Conservation (phyloP, 257 asterid species). For the Leptodermis oblonga region DNA sequence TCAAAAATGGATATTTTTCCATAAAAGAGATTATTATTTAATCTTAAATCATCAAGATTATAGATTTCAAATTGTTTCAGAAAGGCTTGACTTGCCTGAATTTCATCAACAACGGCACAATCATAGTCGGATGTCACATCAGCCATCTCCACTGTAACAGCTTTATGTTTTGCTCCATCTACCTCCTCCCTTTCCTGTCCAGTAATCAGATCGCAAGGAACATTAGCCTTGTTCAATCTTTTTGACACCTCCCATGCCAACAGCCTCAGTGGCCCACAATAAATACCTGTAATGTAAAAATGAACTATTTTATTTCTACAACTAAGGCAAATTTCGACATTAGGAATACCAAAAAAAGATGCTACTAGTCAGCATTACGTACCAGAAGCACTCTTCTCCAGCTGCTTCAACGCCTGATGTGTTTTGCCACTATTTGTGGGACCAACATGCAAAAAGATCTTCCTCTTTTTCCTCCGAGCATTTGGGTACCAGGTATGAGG, state of each 20-base stretch:
- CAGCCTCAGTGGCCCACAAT: constrained; percentile 95
- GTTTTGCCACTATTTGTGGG: constrained; percentile 99
- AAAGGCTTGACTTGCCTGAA: constrained; percentile 53
- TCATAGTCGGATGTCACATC: constrained; percentile 60
- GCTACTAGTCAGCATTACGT: constrained; percentile 1
- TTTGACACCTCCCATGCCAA: constrained; percentile 98
- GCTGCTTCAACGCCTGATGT: constrained; percentile 67
- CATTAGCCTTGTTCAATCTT: constrained; percentile 76
- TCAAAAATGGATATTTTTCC: background rate
- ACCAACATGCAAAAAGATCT: constrained; percentile 79
- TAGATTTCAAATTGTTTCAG: background rate
- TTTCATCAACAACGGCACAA: constrained; percentile 95
- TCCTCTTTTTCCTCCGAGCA: constrained; percentile 73
- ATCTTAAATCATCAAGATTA: background rate
- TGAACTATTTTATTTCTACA: constrained; percentile 11
- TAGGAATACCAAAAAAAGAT: constrained; percentile 12
- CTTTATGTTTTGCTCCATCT: constrained; percentile 81
- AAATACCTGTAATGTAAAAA: constrained; percentile 50
- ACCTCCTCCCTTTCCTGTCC: constrained; percentile 94
- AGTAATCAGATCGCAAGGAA: constrained; percentile 90
- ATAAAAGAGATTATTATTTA: background rate
- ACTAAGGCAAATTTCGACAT: background rate
- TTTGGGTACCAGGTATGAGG: constrained; percentile 93
- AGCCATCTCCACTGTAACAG: constrained; percentile 96
- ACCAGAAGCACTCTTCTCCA: constrained; percentile 84